These are phyloP conservation scores for Gynochthodes officinalis DNA, from an alignment of 257 asterid genomes.

Conservation along the genomic window DNA sequence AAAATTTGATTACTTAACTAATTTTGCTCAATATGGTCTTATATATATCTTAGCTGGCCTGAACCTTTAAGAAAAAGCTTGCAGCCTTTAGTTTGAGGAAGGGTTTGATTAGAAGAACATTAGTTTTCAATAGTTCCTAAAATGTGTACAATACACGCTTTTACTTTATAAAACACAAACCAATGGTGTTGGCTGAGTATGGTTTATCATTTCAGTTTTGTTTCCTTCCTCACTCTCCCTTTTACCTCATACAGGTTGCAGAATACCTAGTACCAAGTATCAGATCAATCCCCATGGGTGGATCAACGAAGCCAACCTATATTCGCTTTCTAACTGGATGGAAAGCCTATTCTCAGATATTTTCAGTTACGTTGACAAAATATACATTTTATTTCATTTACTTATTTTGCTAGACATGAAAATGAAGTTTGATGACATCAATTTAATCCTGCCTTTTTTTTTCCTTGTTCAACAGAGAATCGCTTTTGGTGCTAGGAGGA, in stretches of 20 bases:
- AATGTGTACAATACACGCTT: not conserved
- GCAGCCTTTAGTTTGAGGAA: not conserved
- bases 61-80: not conserved
- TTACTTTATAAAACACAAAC: too few species aligned
- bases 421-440: not conserved
- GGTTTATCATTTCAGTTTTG: not conserved
- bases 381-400: not conserved
- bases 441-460: not conserved
- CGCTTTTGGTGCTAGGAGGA: constrained; percentile 89
- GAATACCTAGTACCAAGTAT: constrained; percentile 78
- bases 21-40: too few species aligned
- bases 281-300: constrained; percentile 64
- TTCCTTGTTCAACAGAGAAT: constrained; percentile 48
- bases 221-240: not conserved
- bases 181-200: too few species aligned
- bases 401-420: not conserved
- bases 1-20: not conserved
- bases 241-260: constrained; percentile 60
- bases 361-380: constrained; percentile 55
- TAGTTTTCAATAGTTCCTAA: not conserved
- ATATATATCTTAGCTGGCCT: too few species aligned
- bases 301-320: constrained; percentile 82
- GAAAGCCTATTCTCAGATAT: constrained; percentile 92
- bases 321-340: constrained; percentile 91
- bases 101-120: not conserved